These are phyloP conservation scores for Boletus reticulatus DNA, from an alignment of 768 basidiomycete genomes.

Conservation along the genomic window DNA sequence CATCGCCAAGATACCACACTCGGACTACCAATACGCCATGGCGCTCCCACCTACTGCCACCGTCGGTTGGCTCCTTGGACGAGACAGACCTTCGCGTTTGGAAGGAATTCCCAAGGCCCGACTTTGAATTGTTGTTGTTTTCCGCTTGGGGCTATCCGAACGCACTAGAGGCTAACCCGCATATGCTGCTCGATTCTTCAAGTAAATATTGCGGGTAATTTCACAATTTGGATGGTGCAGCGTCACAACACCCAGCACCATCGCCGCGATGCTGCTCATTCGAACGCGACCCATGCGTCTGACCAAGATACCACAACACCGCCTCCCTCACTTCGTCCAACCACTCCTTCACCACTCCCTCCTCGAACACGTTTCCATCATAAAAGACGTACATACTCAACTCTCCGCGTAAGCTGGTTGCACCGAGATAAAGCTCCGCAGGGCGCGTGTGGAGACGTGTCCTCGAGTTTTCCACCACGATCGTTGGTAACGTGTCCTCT, in stretches of 20 bases:
- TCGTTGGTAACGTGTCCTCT: slow-evolving; percentile 2
- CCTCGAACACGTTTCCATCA: slow-evolving; percentile 48
- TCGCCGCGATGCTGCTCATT: neutral
- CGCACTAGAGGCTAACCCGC: no score
- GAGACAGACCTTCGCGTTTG: no score
- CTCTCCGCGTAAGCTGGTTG: slow-evolving; percentile 31
- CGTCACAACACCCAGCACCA: neutral
- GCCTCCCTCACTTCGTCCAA: slow-evolving; percentile 42
- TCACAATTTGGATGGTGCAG: neutral
- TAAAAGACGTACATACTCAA: slow-evolving; percentile 36
- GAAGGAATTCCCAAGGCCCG: no score
- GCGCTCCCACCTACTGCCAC: no score
- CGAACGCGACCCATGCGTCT: neutral
- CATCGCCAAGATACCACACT: no score
- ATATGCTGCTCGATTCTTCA: no score
- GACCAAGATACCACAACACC: slow-evolving; percentile 31
- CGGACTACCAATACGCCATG: no score
- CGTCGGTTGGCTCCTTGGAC: no score
- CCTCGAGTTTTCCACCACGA: slow-evolving; percentile 4
- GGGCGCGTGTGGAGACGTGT: slow-evolving; percentile 42
- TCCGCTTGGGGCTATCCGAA: no score
- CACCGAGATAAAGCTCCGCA: slow-evolving; percentile 43
- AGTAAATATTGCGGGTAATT: no score
- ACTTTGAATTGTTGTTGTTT: no score
- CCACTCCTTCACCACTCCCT: slow-evolving; percentile 44